Conservation (phyloP, 495 filamentous ascomycete genomes). For the Neurospora sp. region DNA sequence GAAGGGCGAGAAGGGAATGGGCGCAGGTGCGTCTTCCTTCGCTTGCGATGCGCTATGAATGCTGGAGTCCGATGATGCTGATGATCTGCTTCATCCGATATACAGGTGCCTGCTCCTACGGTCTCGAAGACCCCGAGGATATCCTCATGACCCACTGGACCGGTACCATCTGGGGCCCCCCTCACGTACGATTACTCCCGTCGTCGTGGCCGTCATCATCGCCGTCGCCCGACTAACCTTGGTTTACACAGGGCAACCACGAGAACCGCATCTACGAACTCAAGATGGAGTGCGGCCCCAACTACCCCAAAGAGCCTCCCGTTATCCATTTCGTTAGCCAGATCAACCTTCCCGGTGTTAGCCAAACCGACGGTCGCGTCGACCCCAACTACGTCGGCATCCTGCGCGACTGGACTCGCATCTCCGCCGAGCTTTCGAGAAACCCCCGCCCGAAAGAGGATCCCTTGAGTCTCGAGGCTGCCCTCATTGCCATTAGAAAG, state of each 20-base stretch:
- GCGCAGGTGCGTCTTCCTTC: slow-evolving; percentile 56
- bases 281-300: slow-evolving; percentile 87
- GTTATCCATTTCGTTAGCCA: slow-evolving; percentile 82
- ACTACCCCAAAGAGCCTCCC: slow-evolving; percentile 84
- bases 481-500: slow-evolving; percentile 20
- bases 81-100: background rate
- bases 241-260: slow-evolving; percentile 64
- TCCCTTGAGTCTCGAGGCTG: slow-evolving; percentile 47
- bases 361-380: slow-evolving; percentile 67
- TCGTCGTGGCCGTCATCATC: background rate
- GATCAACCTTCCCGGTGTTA: slow-evolving; percentile 93
- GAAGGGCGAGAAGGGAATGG: slow-evolving; percentile 95
- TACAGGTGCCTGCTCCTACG: slow-evolving; percentile 91
- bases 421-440: slow-evolving; percentile 68
- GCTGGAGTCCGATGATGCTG: background rate
- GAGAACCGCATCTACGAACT: slow-evolving; percentile 98
- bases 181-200: slow-evolving; percentile 54
- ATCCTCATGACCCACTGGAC: slow-evolving; percentile 98
- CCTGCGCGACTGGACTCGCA: slow-evolving; percentile 78
- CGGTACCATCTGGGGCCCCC: slow-evolving; percentile 91
- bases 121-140: slow-evolving; percentile 88
- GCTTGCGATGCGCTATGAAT: background rate
- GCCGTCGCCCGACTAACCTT: slow-evolving; percentile 3
- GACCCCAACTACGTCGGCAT: slow-evolving; percentile 75
- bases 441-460: slow-evolving; percentile 28